Conservation (phyloP, 371 early-diverging fungal species). For the Mucor racemosus region DNA sequence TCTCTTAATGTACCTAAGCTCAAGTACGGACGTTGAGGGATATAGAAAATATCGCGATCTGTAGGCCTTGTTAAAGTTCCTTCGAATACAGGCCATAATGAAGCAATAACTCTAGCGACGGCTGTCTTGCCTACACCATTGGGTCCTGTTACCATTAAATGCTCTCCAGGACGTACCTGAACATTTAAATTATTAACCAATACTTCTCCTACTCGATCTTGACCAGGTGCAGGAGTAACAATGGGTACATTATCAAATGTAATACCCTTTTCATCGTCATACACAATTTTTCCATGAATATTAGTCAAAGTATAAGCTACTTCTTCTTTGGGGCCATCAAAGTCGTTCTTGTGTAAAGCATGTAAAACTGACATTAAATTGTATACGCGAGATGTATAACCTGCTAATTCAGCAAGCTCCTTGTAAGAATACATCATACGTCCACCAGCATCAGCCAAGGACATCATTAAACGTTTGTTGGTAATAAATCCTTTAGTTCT, state of each 20-base stretch:
- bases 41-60: slow-evolving; percentile 77
- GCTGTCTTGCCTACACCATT: slow-evolving; percentile 87
- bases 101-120: slow-evolving; percentile 80
- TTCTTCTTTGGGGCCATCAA: slow-evolving; percentile 36
- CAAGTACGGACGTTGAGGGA: slow-evolving; percentile 91
- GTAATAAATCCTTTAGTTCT: slow-evolving; percentile 91
- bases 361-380: slow-evolving; percentile 74
- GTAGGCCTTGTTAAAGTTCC: slow-evolving; percentile 73
- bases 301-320: slow-evolving; percentile 50
- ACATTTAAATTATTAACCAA: slow-evolving; percentile 65
- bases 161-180: slow-evolving; percentile 69
- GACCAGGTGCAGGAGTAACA: slow-evolving; percentile 70
- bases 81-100: slow-evolving; percentile 87
- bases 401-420: slow-evolving; percentile 85
- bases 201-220: slow-evolving; percentile 65
- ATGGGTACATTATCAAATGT: slow-evolving; percentile 70
- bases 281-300: slow-evolving; percentile 52
- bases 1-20: slow-evolving; percentile 85
- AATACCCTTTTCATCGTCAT: slow-evolving; percentile 52
- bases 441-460: slow-evolving; percentile 89
- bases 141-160: slow-evolving; percentile 77
- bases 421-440: slow-evolving; percentile 91
- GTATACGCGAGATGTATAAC: slow-evolving; percentile 85
- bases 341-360: slow-evolving; percentile 57
- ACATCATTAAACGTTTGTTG: slow-evolving; percentile 83